Conservation (phyloP, 129 eudicot species). For the Ambrosia trifida region DNA sequence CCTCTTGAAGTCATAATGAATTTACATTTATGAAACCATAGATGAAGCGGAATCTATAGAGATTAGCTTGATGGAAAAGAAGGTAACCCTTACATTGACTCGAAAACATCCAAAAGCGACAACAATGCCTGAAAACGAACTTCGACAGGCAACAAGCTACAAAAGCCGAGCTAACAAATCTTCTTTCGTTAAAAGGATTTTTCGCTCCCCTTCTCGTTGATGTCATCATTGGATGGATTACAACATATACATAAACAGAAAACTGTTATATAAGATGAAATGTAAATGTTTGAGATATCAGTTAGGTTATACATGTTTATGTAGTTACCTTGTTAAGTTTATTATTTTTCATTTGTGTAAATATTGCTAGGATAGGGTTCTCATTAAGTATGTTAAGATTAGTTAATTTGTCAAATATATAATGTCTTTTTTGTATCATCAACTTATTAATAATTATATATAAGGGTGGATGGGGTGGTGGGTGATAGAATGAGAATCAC, state of each 20-base stretch:
- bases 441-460: too few species aligned
- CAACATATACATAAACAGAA: not conserved
- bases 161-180: conserved; percentile 29
- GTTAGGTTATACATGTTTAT: not conserved
- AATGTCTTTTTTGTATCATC: too few species aligned
- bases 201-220: conserved; percentile 14
- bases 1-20: not conserved
- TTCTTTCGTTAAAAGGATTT: conserved; percentile 35
- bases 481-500: too few species aligned
- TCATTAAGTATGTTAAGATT: too few species aligned
- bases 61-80: conserved; percentile 64
- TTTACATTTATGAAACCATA: conserved; percentile 12
- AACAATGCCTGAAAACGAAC: conserved; percentile 24
- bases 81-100: conserved; percentile 51
- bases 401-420: too few species aligned
- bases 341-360: not conserved
- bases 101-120: conserved; percentile 33
- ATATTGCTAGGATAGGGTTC: not conserved
- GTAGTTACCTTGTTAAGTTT: not conserved
- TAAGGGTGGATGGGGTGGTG: too few species aligned
- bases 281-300: not conserved
- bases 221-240: not conserved
- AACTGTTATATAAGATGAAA: not conserved
- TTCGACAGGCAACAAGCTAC: not conserved
- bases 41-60: conserved; percentile 73